These are phyloP conservation scores for Lasiodiplodia gonubiensis DNA, from an alignment of 2,329 filamentous ascomycete genomes.

Conservation along the genomic window DNA sequence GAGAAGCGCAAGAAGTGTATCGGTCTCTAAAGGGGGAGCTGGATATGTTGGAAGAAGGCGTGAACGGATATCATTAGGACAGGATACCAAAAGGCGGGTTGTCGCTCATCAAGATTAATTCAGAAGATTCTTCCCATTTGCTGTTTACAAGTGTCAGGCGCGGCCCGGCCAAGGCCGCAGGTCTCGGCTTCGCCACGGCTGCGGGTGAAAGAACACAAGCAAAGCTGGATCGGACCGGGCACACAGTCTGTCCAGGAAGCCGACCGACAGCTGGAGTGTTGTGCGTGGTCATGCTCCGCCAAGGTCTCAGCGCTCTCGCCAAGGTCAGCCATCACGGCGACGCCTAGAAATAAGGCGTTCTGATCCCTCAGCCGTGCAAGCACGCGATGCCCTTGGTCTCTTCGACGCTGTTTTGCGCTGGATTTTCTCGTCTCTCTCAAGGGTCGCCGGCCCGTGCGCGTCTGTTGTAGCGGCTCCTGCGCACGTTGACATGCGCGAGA, in stretches of 20 bases:
- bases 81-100: slow-evolving; percentile 9
- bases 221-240: slow-evolving; percentile 2
- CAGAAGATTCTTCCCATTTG: not conserved
- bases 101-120: not conserved
- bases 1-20: slow-evolving; percentile 90
- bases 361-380: not conserved
- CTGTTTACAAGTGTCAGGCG: not conserved
- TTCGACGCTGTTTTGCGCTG: not conserved
- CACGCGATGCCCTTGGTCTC: not conserved
- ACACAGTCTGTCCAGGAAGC: slow-evolving; percentile 3
- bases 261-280: not conserved
- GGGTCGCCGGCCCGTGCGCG: not conserved
- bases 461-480: not conserved
- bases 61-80: slow-evolving; percentile 44
- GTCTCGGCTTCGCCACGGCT: slow-evolving; percentile 13
- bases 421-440: not conserved
- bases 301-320: slow-evolving; percentile 18
- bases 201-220: not conserved
- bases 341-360: slow-evolving; percentile 9
- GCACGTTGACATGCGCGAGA: not conserved
- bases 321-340: slow-evolving; percentile 6
- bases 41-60: slow-evolving; percentile 58
- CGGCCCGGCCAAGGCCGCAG: not conserved
- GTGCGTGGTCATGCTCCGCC: slow-evolving; percentile 8
- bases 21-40: slow-evolving; percentile 78